Base-by-base conservation (phyloP, 129 eudicot species). In the Helianthus annuus region DNA sequence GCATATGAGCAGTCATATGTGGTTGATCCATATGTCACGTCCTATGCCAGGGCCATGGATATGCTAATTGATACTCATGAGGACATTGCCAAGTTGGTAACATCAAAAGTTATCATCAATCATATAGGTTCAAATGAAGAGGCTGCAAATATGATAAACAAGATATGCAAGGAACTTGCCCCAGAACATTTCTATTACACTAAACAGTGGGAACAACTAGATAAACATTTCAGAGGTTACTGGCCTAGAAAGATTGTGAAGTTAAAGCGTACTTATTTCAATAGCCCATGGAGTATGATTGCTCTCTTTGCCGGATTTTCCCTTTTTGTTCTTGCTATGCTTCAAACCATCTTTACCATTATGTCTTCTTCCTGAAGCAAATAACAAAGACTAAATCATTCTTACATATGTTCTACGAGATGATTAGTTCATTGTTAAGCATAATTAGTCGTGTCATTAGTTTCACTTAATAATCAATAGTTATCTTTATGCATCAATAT, bases 241-340 rank as follows among this genome's bases (percentile, higher is more conserved):
- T 52, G 42, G 40, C 65, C 64, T 1, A 64, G n/a, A 66, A 51
- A 74, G 56, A 11, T 64, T 49, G 79, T 48, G n/a, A 11, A 38
- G 2, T 71, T 71, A 38, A 58, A 11, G 5, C 76, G 67, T 7
- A 24, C 14, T 8, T 71, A 71, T 57, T 71, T 71, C 10, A 4
- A 15, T 71, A 44, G 56, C 14, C 79, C 71, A 9, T 74, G 79
- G 79, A 54, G 2, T 38, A 4, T 75, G 14, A 75, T 75, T 29
- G 68, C 80, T 36, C 34, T 75, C 7, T 5, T 54, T 54, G 73
- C 67, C 24, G 80, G 38, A n/a, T 2, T 75, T 48, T 0, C 52
- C 10, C 15, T 74, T 3, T 74, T 74, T 27, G 52, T 44, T 24
- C 79, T 74, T 53, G 1, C 51, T 11, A 52, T 74, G 27, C n/a